These are phyloP conservation scores for Salix dunnii DNA, from an alignment of 345 rosid genomes.

Conservation along the genomic window DNA sequence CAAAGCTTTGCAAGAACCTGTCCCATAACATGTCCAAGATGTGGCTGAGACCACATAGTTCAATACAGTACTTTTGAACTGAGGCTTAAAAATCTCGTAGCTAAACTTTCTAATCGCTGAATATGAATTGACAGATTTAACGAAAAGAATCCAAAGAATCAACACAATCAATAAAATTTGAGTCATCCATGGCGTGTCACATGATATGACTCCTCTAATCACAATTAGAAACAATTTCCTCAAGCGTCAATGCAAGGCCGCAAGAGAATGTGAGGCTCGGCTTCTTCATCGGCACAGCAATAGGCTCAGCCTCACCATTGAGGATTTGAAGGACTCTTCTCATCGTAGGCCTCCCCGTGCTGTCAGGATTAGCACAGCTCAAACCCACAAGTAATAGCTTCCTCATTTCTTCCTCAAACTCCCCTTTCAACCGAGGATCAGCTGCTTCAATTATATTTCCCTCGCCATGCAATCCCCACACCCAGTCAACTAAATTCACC, in stretches of 20 bases:
- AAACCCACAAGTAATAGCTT: constrained; percentile 76
- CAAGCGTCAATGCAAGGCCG: constrained; percentile 52
- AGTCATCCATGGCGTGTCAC: not conserved
- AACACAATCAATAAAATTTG: constrained; percentile 27
- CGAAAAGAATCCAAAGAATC: constrained; percentile 27
- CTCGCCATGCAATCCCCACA: constrained; percentile 67
- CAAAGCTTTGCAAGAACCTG: not conserved
- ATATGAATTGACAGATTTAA: constrained; percentile 9
- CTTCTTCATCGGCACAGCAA: constrained; percentile 59
- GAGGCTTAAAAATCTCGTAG: constrained; percentile 23
- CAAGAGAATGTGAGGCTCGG: constrained; percentile 73
- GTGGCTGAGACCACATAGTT: constrained; percentile 39
- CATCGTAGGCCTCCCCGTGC: constrained; percentile 67
- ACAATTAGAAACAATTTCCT: constrained; percentile 73
- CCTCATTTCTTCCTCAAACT: constrained; percentile 66
- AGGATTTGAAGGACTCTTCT: constrained; percentile 87
- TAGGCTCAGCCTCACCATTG: constrained; percentile 56
- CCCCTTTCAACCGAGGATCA: constrained; percentile 63
- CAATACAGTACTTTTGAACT: constrained; percentile 63
- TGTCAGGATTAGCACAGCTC: constrained; percentile 82
- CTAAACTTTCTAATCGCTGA: constrained; percentile 11
- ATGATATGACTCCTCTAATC: constrained; percentile 31
- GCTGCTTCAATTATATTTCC: constrained; percentile 77
- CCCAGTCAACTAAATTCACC: constrained; percentile 93
- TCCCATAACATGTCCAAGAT: not conserved